Evolutionary conservation across 352 stramenopile genomes (phyloP), one percentile per base, ranked within the genome.

Genomic region (Phytophthora boehmeriae): DNA sequence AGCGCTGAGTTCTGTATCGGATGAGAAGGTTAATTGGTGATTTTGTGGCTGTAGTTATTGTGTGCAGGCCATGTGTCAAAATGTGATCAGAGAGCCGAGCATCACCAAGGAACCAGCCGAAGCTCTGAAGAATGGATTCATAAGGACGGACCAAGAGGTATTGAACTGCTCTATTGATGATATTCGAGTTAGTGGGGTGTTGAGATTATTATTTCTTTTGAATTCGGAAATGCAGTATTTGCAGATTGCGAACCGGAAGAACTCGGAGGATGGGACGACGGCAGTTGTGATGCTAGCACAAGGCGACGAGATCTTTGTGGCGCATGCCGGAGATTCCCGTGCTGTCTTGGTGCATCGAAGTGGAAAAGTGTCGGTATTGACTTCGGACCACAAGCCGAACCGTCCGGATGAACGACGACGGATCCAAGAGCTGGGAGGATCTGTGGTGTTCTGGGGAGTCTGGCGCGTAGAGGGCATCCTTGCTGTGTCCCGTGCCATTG

Each of bases 391-490:
- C 68, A 97, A 97, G 69, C 93, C 93, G 13, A 96, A 97, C 57
- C 86, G 88, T 23, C 83, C 87, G 27, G 90, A 98, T 43, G 93
- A 98, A 74, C 79, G 83, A 42, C 86, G 89, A 49, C 80, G 93
- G 35, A 95, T 98, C 52, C 80, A 89, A 39, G 82, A 93, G 45
- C 68, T 96, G 16, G 93, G 93, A 25, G 93, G 93, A 36, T 92
- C 77, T 20, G 89, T 98, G 2, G 87, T 97, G 11, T 90, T 97
- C 52, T 97, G 88, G 85, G 93, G 93, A 19, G 87, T 97, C 34
- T 97, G 91, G 89, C 86, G 94, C 41, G 93, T 98, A n/a, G 86
- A 98, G 67, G 94, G 93, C 32, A 94, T 98, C 47, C 76, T 98
- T 41, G 93, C 93, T 17, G 92, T 98, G 25, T 97, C 90, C 13